Evolutionary conservation across 257 asterid genomes (phyloP).

Genomic region (Scutellaria galericulata): DNA sequence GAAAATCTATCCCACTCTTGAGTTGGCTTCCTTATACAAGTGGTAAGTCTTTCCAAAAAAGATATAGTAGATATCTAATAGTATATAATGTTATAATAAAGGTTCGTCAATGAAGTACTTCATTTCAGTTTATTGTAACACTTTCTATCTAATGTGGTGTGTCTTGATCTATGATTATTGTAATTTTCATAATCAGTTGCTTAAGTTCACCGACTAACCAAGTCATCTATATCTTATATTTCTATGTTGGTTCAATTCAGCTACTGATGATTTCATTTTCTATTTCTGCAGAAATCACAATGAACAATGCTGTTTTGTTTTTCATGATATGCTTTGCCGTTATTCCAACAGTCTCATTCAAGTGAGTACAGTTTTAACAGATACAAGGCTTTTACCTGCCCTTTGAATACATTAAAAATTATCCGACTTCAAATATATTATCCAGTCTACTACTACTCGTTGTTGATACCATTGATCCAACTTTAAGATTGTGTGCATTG

Average conservation of each 20-base stretch:
- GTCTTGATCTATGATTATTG: conserved; percentile 13
- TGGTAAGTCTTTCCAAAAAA: conserved; percentile 53
- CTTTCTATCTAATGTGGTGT: not conserved
- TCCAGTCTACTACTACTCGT: not conserved
- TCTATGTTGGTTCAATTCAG: not conserved
- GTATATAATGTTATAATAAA: not conserved
- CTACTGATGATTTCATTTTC: conserved; percentile 13
- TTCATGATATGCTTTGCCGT: conserved; percentile 77
- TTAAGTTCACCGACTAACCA: conserved; percentile 13
- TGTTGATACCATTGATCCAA: conserved; percentile 1
- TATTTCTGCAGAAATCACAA: conserved; percentile 59
- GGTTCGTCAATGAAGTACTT: conserved; percentile 16
- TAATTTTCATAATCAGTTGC: conserved; percentile 5
- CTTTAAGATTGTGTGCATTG: conserved; percentile 1
- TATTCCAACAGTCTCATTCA: conserved; percentile 73
- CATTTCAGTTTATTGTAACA: conserved; percentile 19
- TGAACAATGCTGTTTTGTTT: conserved; percentile 51
- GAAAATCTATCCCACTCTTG: conserved; percentile 67
- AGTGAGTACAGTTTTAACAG: conserved; percentile 55
- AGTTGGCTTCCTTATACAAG: conserved; percentile 76
- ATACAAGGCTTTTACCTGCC: conserved; percentile 9
- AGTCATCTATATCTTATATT: conserved; percentile 6
- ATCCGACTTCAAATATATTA: conserved; percentile 3
- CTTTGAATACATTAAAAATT: conserved; percentile 3
- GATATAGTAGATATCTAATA: conserved; percentile 17